These are phyloP conservation scores for Vanilla planifolia DNA, from an alignment of 106 monocot species.

Conservation along the genomic window DNA sequence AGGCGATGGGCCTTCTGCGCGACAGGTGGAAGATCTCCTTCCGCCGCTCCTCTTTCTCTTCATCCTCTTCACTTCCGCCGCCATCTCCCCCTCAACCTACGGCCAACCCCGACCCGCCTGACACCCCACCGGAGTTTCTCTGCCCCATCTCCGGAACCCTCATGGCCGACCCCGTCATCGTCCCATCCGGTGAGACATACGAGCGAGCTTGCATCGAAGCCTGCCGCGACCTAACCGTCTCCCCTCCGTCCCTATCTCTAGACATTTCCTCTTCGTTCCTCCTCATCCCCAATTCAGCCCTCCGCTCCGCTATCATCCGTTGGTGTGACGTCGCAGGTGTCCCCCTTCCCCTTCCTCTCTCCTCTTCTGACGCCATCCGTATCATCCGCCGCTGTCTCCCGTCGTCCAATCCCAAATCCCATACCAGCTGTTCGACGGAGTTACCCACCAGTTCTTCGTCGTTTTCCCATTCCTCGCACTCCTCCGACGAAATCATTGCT, in stretches of 20 bases:
- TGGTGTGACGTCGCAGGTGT: slow-evolving; percentile 38
- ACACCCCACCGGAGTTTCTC: slow-evolving; percentile 53
- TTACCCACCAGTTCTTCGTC: neutral
- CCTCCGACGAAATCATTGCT: slow-evolving; percentile 10
- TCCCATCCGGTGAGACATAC: slow-evolving; percentile 70
- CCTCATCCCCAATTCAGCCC: slow-evolving; percentile 59
- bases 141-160: slow-evolving; percentile 74
- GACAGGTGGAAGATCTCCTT: slow-evolving; percentile 24
- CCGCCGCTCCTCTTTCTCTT: slow-evolving; percentile 8
- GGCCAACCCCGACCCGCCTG: neutral
- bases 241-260: slow-evolving; percentile 5
- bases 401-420: slow-evolving; percentile 4
- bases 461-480: neutral
- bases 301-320: slow-evolving; percentile 39
- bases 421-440: neutral
- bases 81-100: slow-evolving; percentile 4
- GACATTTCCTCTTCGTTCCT: slow-evolving; percentile 6
- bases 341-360: slow-evolving; percentile 22
- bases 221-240: slow-evolving; percentile 43
- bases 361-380: slow-evolving; percentile 10
- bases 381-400: slow-evolving; percentile 10
- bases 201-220: slow-evolving; percentile 75
- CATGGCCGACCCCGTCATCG: slow-evolving; percentile 87
- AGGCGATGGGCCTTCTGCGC: slow-evolving; percentile 3
- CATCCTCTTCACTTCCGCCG: slow-evolving; percentile 13